phyloP scores from a whole-genome alignment of 2,329 filamentous ascomycete genomes.

The Fusarium chuoi region DNA sequence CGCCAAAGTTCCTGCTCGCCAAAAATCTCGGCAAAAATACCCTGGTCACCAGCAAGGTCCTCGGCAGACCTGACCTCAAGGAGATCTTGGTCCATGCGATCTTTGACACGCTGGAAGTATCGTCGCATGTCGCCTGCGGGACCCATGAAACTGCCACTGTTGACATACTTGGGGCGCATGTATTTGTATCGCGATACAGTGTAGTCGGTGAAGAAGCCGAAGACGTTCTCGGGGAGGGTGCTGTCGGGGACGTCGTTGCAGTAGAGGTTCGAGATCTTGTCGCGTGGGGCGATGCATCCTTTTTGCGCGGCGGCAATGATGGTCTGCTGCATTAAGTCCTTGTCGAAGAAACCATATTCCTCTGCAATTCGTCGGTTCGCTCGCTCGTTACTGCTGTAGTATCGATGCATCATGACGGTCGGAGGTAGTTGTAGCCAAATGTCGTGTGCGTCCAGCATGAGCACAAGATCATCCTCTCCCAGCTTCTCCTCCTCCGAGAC shows the following conservation, averaged over 20 bases:
- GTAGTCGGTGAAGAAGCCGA: constrained; percentile 40
- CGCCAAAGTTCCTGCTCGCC: constrained; percentile 45
- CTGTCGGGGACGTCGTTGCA: constrained; percentile 40
- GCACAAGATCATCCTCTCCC: constrained; percentile 42
- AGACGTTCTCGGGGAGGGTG: constrained; percentile 35
- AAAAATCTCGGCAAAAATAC: constrained; percentile 47
- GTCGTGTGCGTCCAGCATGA: constrained; percentile 48
- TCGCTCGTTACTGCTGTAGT: constrained; percentile 34
- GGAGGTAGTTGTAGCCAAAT: constrained; percentile 47
- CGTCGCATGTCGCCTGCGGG: constrained; percentile 43
- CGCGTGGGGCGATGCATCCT: constrained; percentile 38
- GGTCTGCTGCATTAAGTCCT: constrained; percentile 37
- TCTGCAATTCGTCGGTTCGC: constrained; percentile 35
- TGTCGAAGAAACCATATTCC: constrained; percentile 34
- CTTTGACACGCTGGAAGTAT: constrained; percentile 41
- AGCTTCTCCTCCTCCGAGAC: constrained; percentile 28
- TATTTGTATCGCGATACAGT: constrained; percentile 27
- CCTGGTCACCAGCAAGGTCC: constrained; percentile 45
- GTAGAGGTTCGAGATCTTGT: constrained; percentile 40
- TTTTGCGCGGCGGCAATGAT: constrained; percentile 42
- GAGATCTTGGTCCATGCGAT: constrained; percentile 40
- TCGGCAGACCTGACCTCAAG: constrained; percentile 15
- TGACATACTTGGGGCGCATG: constrained; percentile 45
- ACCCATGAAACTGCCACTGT: constrained; percentile 47
- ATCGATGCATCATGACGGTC: constrained; percentile 44